A percentile compares a stretch with the other conserved stretches of the same genome.
Conservation (phyloP, 1,284 basidiomycete genomes). For the Pterulicium gracile region DNA sequence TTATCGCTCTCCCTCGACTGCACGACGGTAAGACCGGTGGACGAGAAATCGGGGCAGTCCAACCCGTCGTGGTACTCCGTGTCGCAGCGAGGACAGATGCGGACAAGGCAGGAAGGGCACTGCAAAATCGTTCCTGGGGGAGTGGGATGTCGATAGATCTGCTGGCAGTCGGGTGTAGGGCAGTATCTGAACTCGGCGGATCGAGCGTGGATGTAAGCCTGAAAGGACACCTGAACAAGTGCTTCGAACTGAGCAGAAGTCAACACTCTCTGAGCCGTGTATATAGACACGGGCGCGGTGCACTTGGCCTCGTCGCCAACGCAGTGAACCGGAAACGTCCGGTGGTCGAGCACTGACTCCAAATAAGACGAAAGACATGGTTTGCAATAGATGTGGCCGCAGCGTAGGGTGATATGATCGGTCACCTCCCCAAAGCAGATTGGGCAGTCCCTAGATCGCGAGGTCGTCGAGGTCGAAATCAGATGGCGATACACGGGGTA, state of each 20-base stretch:
- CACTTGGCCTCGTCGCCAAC: constrained; percentile 39
- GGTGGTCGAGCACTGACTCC: constrained; percentile 30
- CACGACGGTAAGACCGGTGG: not conserved
- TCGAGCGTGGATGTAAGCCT: constrained; percentile 31
- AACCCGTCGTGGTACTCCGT: constrained; percentile 14
- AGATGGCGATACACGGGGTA: not conserved
- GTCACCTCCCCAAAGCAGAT: constrained; percentile 37
- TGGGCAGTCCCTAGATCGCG: constrained; percentile 25
- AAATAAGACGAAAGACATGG: constrained; percentile 41
- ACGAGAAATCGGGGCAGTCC: constrained; percentile 11
- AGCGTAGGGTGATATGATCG: constrained; percentile 32
- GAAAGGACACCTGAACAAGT: constrained; percentile 34
- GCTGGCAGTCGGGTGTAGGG: constrained; percentile 44
- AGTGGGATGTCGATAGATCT: constrained; percentile 34
- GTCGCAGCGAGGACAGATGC: constrained; percentile 35
- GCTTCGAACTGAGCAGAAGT: constrained; percentile 28
- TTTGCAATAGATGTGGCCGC: constrained; percentile 42
- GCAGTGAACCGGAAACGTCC: constrained; percentile 40
- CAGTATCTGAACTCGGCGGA: constrained; percentile 39
- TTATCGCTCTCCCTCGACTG: not conserved
- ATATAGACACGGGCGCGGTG: constrained; percentile 35
- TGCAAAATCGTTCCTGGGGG: constrained; percentile 17
- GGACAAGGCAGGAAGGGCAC: constrained; percentile 40
- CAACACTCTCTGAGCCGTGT: constrained; percentile 36
- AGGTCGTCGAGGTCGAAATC: not conserved